Conservation (phyloP, 2,329 filamentous ascomycete genomes). For the Colletotrichum higginsianum region DNA sequence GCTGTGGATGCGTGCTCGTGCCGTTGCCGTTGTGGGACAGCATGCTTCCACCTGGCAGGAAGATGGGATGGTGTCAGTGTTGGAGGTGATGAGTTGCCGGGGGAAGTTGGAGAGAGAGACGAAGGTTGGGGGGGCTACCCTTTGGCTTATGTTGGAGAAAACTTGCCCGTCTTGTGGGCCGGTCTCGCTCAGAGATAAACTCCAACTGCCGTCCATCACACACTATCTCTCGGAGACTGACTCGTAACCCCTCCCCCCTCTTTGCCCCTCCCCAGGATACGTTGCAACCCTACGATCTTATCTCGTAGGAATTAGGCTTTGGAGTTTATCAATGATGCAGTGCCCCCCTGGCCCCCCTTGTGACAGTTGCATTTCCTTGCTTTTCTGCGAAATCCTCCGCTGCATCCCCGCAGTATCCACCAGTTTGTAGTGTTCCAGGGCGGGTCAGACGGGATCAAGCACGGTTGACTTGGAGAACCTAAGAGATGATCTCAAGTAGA, state of each 20-base stretch:
- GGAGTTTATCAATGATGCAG: neutral
- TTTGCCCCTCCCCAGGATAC: neutral
- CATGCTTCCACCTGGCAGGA: conserved; percentile 25
- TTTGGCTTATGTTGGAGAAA: conserved; percentile 42
- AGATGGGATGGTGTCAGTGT: neutral
- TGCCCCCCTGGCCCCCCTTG: neutral
- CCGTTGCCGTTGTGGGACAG: conserved; percentile 32
- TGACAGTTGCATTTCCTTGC: conserved; percentile 1
- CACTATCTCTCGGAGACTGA: conserved; percentile 37
- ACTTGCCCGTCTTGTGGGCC: conserved; percentile 24
- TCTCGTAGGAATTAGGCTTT: neutral
- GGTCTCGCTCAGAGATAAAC: conserved; percentile 2
- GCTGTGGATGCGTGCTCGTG: conserved; percentile 22
- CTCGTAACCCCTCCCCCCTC: conserved; percentile 18
- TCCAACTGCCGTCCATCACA: conserved; percentile 22
- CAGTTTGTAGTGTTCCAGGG: neutral
- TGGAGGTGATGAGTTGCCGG: conserved; percentile 29
- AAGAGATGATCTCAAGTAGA: conserved; percentile 2
- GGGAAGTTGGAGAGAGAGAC: conserved; percentile 38
- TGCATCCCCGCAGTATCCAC: conserved; percentile 40
- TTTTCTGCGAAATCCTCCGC: conserved; percentile 21
- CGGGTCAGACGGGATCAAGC: neutral
- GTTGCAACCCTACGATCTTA: conserved; percentile 13
- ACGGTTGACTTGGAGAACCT: conserved; percentile 17
- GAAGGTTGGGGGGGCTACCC: conserved; percentile 20